Evolutionary conservation across 2,329 filamentous ascomycete genomes (phyloP).

Genomic region (Fusarium verrucosum): DNA sequence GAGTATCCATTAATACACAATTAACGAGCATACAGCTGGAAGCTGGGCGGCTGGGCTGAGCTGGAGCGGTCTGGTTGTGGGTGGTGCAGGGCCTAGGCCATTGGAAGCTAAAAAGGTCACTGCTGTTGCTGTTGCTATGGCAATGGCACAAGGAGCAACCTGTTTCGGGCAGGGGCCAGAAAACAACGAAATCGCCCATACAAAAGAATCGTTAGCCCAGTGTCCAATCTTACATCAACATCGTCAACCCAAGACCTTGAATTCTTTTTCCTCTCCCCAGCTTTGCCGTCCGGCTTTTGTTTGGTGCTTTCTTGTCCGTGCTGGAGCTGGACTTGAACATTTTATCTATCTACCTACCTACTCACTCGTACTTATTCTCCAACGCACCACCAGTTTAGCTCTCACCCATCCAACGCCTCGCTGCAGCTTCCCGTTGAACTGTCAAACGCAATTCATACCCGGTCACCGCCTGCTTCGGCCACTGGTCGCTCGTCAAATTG

Average conservation of each 20-base stretch:
- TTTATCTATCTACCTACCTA: too few relatives aligned
- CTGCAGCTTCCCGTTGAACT: slow-evolving; percentile 29
- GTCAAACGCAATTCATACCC: slow-evolving; percentile 20
- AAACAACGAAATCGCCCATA: slow-evolving; percentile 28
- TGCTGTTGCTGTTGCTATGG: slow-evolving; percentile 29
- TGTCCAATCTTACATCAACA: slow-evolving; percentile 24
- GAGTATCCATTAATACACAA: background rate
- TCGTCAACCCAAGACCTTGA: slow-evolving; percentile 38
- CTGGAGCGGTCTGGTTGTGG: slow-evolving; percentile 25
- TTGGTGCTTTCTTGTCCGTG: slow-evolving; percentile 34
- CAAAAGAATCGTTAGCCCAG: slow-evolving; percentile 29
- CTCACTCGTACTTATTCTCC: too few relatives aligned
- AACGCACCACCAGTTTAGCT: slow-evolving; percentile 19
- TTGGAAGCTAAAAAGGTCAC: background rate
- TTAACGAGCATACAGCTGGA: background rate
- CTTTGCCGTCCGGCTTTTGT: slow-evolving; percentile 22
- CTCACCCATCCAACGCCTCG: slow-evolving; percentile 12
- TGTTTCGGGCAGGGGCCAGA: slow-evolving; percentile 41
- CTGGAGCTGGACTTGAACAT: slow-evolving; percentile 25
- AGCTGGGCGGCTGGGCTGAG: background rate
- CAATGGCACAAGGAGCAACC: slow-evolving; percentile 24
- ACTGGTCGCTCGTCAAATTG: slow-evolving; percentile 15
- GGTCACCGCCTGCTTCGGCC: slow-evolving; percentile 38
- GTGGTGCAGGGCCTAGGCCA: background rate
- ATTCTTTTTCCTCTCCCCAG: slow-evolving; percentile 29